These are phyloP conservation scores for Globisporangium uncinulatum DNA, from an alignment of 352 stramenopile genomes.

Conservation along the genomic window DNA sequence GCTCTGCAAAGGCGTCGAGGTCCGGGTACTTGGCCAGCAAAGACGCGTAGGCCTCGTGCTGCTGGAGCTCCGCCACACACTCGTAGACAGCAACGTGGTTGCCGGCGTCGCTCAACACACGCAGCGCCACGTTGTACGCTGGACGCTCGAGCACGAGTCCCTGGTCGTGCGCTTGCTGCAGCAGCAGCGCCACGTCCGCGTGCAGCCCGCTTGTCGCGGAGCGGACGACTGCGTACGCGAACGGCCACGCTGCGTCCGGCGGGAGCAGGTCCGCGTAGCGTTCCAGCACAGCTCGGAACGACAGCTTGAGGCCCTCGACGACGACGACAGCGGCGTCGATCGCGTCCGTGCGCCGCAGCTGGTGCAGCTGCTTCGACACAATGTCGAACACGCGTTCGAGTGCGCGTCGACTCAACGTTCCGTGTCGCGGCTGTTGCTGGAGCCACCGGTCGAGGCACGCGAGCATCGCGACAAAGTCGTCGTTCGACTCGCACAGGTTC, in stretches of 20 bases:
- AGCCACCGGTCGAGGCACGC: conserved; percentile 60
- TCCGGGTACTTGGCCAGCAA: conserved; percentile 30
- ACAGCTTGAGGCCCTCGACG: conserved; percentile 42
- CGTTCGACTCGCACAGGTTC: conserved; percentile 63
- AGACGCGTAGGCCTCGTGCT: conserved; percentile 20
- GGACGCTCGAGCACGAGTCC: conserved; percentile 31
- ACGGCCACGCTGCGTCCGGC: conserved; percentile 45
- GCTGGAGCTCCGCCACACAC: conserved; percentile 27
- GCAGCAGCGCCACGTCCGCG: conserved; percentile 38
- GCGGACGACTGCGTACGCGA: conserved; percentile 45
- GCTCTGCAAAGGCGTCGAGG: conserved; percentile 24
- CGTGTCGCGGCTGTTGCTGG: conserved; percentile 16
- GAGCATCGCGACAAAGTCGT: conserved; percentile 55
- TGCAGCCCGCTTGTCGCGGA: conserved; percentile 34
- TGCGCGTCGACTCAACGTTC: conserved; percentile 37
- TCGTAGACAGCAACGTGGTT: conserved; percentile 22
- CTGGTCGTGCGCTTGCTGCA: conserved; percentile 29
- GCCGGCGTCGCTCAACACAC: conserved; percentile 26
- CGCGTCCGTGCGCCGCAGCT: conserved; percentile 13
- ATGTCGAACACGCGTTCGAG: conserved; percentile 53
- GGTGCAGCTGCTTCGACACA: conserved; percentile 45
- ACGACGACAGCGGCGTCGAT: conserved; percentile 7
- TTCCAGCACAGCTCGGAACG: conserved; percentile 46
- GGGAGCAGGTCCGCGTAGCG: conserved; percentile 44
- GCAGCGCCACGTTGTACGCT: conserved; percentile 42